phyloP scores from a whole-genome alignment of 2,329 filamentous ascomycete genomes.

The Trichophyton equinum region DNA sequence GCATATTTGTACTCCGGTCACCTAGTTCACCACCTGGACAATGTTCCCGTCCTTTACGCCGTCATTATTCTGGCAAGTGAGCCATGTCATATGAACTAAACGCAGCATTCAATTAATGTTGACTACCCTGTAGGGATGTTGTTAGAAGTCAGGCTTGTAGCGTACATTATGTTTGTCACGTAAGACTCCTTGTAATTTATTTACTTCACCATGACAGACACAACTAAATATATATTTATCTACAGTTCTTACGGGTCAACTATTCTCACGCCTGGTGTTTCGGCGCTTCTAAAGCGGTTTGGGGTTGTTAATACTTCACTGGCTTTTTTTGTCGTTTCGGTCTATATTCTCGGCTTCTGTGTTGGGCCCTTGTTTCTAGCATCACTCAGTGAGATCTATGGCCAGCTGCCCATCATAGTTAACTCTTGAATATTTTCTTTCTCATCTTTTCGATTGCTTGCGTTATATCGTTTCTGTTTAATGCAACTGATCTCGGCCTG shows the following conservation, averaged over 20 bases:
- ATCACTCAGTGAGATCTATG: constrained; percentile 53
- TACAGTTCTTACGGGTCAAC: constrained; percentile 27
- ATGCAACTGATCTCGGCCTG: constrained; percentile 39
- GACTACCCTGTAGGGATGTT: neutral
- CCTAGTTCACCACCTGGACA: neutral
- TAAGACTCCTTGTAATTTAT: constrained; percentile 18
- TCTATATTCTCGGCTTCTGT: constrained; percentile 50
- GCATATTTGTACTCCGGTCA: too few relatives aligned
- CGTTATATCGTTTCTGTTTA: constrained; percentile 46
- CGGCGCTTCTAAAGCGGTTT: constrained; percentile 35
- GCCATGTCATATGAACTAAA: neutral
- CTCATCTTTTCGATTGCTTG: constrained; percentile 52
- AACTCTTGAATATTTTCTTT: constrained; percentile 43
- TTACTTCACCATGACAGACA: constrained; percentile 17
- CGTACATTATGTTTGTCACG: constrained; percentile 38
- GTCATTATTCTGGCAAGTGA: neutral
- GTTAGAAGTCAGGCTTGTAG: neutral
- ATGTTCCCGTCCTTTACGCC: neutral
- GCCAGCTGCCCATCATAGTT: constrained; percentile 33
- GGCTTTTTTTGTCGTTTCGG: constrained; percentile 45
- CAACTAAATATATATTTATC: neutral
- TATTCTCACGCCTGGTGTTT: constrained; percentile 34
- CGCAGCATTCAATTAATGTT: neutral
- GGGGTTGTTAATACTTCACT: constrained; percentile 31
- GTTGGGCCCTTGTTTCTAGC: constrained; percentile 54